Percentiles rank a stretch among this genome's conserved stretches.
Evolutionary conservation across 192 early-diverging fungal species (phyloP).

Genomic region (Coemansia aciculifera): DNA sequence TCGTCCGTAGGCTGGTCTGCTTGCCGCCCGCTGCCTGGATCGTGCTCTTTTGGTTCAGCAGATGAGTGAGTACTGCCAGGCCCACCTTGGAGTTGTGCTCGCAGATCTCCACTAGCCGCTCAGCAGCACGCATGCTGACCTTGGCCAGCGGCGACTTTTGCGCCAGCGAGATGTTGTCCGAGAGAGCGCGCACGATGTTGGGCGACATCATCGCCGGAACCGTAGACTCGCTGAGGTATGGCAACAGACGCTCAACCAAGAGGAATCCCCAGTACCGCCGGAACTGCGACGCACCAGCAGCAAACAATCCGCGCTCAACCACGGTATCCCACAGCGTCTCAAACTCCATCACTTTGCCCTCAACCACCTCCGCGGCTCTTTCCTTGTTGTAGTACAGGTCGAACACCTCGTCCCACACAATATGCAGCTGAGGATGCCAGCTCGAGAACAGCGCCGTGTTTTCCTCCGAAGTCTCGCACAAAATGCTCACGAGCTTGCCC

Average conservation of each 20-base stretch:
- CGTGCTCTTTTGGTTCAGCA: slow-evolving; percentile 72
- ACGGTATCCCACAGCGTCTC: slow-evolving; percentile 76
- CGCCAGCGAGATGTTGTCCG: slow-evolving; percentile 79
- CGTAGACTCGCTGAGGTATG: slow-evolving; percentile 39
- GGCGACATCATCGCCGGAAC: slow-evolving; percentile 59
- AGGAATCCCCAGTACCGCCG: slow-evolving; percentile 90
- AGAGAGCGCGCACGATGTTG: slow-evolving; percentile 82
- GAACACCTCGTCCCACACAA: slow-evolving; percentile 75
- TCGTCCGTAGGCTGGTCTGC: slow-evolving; percentile 64
- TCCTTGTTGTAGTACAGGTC: slow-evolving; percentile 57
- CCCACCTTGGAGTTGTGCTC: slow-evolving; percentile 69
- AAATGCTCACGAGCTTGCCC: slow-evolving; percentile 27
- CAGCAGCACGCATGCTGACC: slow-evolving; percentile 59
- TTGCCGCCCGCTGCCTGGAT: slow-evolving; percentile 62
- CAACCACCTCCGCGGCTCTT: slow-evolving; percentile 24
- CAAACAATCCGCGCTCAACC: slow-evolving; percentile 81
- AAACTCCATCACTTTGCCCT: slow-evolving; percentile 57
- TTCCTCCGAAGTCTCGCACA: slow-evolving; percentile 45
- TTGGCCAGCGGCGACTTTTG: slow-evolving; percentile 75
- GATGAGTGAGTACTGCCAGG: slow-evolving; percentile 75
- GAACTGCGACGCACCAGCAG: slow-evolving; percentile 70
- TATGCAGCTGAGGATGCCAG: slow-evolving; percentile 82
- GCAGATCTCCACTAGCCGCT: slow-evolving; percentile 56
- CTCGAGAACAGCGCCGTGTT: slow-evolving; percentile 50
- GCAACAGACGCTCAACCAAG: slow-evolving; percentile 64